Conservation (phyloP, 148 eudicot species). For the Rhododendron simsii region DNA sequence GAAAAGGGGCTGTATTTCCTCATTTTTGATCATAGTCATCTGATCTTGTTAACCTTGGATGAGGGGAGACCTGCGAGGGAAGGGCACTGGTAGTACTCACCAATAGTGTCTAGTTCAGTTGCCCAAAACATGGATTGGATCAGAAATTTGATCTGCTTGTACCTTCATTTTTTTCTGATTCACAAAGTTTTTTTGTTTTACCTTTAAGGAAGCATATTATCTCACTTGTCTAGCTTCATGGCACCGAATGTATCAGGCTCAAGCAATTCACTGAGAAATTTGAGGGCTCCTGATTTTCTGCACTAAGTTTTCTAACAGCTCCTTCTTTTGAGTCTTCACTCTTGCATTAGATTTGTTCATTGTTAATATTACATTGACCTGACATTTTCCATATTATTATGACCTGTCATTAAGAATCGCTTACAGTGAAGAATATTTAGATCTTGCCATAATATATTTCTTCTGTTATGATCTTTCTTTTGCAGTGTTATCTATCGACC, state of each 20-base stretch:
- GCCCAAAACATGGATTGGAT: not conserved
- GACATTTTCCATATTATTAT: not conserved
- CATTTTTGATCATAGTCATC: not conserved
- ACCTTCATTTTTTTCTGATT: not conserved
- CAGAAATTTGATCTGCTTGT: not conserved
- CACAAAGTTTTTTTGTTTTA: not conserved
- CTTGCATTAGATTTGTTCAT: not conserved
- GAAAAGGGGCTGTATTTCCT: not conserved
- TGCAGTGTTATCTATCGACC: slow-evolving; percentile 52
- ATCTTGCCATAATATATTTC: not conserved
- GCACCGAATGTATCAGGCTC: not conserved
- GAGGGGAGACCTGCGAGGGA: not conserved
- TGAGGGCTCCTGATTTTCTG: not conserved
- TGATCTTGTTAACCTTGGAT: not conserved
- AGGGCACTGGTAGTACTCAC: not conserved
- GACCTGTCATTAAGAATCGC: not conserved
- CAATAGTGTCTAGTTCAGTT: not conserved
- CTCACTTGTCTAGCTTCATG: not conserved
- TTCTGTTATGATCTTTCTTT: slow-evolving; percentile 5
- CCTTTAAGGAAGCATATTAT: not conserved
- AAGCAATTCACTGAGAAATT: not conserved
- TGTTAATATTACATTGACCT: not conserved
- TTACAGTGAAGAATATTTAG: not conserved
- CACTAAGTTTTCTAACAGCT: not conserved
- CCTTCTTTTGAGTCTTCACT: not conserved